Base-by-base conservation (phyloP, 495 filamentous ascomycete species). In the Cudoniella acicularis region DNA sequence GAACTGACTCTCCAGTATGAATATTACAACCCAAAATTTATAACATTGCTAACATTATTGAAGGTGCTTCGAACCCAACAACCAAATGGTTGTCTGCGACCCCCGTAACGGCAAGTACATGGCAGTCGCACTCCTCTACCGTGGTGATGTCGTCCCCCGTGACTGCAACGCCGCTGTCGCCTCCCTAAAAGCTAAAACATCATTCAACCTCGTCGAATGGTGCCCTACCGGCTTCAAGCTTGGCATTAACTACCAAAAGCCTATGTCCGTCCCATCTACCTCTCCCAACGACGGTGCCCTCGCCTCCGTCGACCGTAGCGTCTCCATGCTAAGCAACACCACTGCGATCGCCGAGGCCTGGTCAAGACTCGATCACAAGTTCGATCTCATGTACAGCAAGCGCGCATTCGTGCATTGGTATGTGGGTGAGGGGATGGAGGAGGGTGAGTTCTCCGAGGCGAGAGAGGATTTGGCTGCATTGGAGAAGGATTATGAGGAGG, bases 351-450 rank as follows among this genome's bases (percentile, higher is more conserved):
- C 91, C 47, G 91, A 96, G 73, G 91, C 91, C 45, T 96, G 91
- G 91, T 84, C 82, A 47, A 87, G 90, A 62, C 79, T 96, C 25
- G 89, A 93, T 73, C 85, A 90, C 79, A 96, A 96, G 76, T 96
- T 96, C 75, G 91, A 96, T 66, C 88, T 96, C 63, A 96, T 96
- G 91, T 95, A 96, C 79, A 89, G 83, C 77, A 96, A 96, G 83
- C 89, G 91, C 66, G 91, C 91, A 43, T 96, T 96, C 69, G 91
- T 96, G 16, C 91, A 96, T 74, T 96, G 91, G 91, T 96, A 96
- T 68, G 91, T 96, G 47, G 91, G 91, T 66, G 91, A 96, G 76
- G 91, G 91, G 75, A 96, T 96, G 91, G 91, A 96, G 79, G 91
- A 96, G 72, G 91, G 91, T 63, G 91, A 96, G 75, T 96, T 96